Conservation (phyloP, 768 basidiomycete species). For the Paxillus rubicundulus region DNA sequence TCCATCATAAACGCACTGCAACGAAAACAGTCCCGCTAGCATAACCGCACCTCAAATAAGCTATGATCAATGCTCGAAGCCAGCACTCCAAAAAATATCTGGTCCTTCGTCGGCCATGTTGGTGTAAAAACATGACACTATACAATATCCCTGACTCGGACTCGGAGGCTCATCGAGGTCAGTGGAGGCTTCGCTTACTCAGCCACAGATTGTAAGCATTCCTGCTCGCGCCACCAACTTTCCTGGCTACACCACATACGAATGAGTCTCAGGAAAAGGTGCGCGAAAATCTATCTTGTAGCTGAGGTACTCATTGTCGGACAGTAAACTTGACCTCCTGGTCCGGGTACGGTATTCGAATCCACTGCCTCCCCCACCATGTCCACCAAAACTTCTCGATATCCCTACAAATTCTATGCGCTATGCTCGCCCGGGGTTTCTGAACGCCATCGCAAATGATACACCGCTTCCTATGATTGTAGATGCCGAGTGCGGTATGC, state of each 20-base stretch:
- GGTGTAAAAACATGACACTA: background rate
- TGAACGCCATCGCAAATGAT: conserved; percentile 76
- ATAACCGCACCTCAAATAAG: background rate
- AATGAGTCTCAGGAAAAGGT: conserved; percentile 64
- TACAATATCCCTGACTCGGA: background rate
- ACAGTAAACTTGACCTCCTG: conserved; percentile 83
- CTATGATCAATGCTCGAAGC: background rate
- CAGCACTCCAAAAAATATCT: background rate
- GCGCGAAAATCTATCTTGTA: background rate
- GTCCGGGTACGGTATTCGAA: conserved; percentile 93
- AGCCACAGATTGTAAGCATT: too few species aligned
- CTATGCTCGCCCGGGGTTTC: conserved; percentile 83
- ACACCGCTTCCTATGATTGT: conserved; percentile 92
- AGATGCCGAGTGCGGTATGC: conserved; percentile 97
- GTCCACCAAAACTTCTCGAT: conserved; percentile 91
- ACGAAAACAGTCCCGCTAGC: background rate
- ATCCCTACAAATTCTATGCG: conserved; percentile 89
- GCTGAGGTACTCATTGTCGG: conserved; percentile 10
- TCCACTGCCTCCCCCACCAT: conserved; percentile 93
- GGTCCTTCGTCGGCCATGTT: background rate
- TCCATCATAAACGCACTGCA: background rate
- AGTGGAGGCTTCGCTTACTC: too few species aligned
- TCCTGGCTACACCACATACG: too few species aligned
- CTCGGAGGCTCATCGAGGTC: too few species aligned
- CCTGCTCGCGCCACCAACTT: too few species aligned